A percentile compares a stretch with the other conserved stretches of the same genome.
These are phyloP conservation scores for Alternaria novae-zelandiae DNA, from an alignment of 2,329 filamentous ascomycete genomes.

Conservation along the genomic window DNA sequence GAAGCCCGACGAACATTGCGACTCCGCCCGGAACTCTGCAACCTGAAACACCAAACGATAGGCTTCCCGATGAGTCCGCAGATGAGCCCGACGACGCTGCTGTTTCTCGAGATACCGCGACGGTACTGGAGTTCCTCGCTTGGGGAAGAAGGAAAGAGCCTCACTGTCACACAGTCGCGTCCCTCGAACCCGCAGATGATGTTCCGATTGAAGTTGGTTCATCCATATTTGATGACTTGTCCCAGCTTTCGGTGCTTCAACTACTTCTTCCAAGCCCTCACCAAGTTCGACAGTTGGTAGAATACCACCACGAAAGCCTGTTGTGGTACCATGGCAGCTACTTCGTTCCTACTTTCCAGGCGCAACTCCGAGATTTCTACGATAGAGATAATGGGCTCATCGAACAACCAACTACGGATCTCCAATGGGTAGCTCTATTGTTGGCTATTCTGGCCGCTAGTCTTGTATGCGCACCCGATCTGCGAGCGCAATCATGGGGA, in stretches of 20 bases:
- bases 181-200: constrained; percentile 8
- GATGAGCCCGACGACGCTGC: neutral
- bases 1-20: constrained; percentile 11
- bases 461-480: constrained; percentile 12
- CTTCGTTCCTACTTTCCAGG: constrained; percentile 42
- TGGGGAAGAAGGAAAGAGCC: constrained; percentile 56
- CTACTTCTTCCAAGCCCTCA: constrained; percentile 30
- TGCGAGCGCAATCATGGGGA: constrained; percentile 47
- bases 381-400: constrained; percentile 41
- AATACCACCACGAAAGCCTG: constrained; percentile 43
- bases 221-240: neutral
- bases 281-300: constrained; percentile 29
- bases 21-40: neutral
- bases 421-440: neutral
- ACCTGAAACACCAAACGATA: neutral
- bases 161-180: constrained; percentile 13
- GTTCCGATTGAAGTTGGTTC: constrained; percentile 30
- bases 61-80: neutral
- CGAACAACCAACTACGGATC: constrained; percentile 10
- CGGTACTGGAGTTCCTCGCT: constrained; percentile 56
- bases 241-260: neutral
- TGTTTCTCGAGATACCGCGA: constrained; percentile 50
- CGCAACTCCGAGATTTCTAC: constrained; percentile 47
- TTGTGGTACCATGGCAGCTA: constrained; percentile 49
- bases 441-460: neutral